phyloP scores from a whole-genome alignment of 768 basidiomycete species.

The Boletus reticuloceps region DNA sequence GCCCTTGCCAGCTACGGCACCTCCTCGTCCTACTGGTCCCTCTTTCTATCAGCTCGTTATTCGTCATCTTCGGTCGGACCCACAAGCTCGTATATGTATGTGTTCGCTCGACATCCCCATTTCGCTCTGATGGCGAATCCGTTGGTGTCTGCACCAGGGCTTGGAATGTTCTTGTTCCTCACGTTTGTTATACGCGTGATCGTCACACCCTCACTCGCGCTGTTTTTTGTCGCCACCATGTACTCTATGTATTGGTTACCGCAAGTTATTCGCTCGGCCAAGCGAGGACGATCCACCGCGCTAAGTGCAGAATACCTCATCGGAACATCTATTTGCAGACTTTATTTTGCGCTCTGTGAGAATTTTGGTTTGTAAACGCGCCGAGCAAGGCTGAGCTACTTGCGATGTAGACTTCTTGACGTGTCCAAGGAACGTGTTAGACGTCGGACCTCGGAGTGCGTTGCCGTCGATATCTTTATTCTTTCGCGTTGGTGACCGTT shows the following conservation, averaged over 20 bases:
- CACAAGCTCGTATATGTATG: conserved; percentile 72
- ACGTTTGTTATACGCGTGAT: conserved; percentile 74
- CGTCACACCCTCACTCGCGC: conserved; percentile 59
- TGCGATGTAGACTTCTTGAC: conserved; percentile 64
- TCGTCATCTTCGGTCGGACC: conserved; percentile 62
- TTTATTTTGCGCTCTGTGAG: conserved; percentile 76
- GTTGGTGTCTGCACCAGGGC: conserved; percentile 43
- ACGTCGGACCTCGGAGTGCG: conserved; percentile 72
- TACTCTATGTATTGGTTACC: conserved; percentile 85
- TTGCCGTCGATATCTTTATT: conserved; percentile 1
- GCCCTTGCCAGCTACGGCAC: conserved; percentile 21
- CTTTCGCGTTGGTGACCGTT: neutral
- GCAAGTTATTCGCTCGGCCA: conserved; percentile 76
- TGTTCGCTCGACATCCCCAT: neutral
- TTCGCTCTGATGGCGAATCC: neutral
- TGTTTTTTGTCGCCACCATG: conserved; percentile 62
- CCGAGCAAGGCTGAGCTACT: neutral
- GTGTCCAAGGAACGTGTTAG: conserved; percentile 85
- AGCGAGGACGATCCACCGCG: conserved; percentile 68
- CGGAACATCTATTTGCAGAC: conserved; percentile 70
- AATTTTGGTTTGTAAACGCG: neutral
- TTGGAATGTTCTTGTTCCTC: conserved; percentile 64
- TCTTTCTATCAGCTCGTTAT: conserved; percentile 50
- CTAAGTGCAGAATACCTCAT: conserved; percentile 69
- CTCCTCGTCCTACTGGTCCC: conserved; percentile 11